Evolutionary conservation across 2,329 filamentous ascomycete species (phyloP).

Genomic region (Penicillium sp.): DNA sequence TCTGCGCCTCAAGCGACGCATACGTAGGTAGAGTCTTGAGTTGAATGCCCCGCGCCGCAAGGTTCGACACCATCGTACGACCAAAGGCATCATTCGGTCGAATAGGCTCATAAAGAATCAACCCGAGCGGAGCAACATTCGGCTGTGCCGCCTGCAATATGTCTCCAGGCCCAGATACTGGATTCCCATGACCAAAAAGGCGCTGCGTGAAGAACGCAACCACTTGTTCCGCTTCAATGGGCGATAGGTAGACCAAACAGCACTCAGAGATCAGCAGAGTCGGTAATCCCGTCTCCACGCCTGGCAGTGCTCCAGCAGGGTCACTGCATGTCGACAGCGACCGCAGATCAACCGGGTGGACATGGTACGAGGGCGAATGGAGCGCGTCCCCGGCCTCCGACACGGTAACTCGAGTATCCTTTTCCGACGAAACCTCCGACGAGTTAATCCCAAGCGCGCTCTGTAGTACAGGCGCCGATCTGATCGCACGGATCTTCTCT

Average conservation of each 20-base stretch:
- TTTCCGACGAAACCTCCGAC: background rate
- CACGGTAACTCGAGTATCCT: conserved; percentile 35
- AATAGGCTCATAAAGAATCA: conserved; percentile 88
- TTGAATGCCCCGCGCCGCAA: conserved; percentile 75
- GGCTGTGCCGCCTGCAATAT: conserved; percentile 15
- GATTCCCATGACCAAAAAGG: conserved; percentile 40
- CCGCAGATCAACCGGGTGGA: conserved; percentile 71
- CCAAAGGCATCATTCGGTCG: conserved; percentile 83
- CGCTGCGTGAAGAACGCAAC: conserved; percentile 64
- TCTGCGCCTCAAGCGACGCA: conserved; percentile 66
- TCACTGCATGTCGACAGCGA: conserved; percentile 42
- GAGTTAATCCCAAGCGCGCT: conserved; percentile 32
- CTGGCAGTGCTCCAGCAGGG: conserved; percentile 35
- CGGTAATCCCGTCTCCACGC: conserved; percentile 60
- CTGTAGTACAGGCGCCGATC: conserved; percentile 33
- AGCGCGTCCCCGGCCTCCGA: conserved; percentile 45
- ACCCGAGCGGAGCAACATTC: conserved; percentile 51
- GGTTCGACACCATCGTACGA: conserved; percentile 85
- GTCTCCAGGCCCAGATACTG: background rate
- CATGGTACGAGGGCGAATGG: conserved; percentile 50
- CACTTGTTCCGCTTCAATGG: conserved; percentile 62
- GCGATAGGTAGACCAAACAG: conserved; percentile 84
- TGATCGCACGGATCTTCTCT: conserved; percentile 59
- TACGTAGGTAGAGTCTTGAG: conserved; percentile 81
- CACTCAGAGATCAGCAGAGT: conserved; percentile 92